These are phyloP conservation scores for Raphanus raphanistrum DNA, from an alignment of 345 rosid genomes.

Conservation along the genomic window DNA sequence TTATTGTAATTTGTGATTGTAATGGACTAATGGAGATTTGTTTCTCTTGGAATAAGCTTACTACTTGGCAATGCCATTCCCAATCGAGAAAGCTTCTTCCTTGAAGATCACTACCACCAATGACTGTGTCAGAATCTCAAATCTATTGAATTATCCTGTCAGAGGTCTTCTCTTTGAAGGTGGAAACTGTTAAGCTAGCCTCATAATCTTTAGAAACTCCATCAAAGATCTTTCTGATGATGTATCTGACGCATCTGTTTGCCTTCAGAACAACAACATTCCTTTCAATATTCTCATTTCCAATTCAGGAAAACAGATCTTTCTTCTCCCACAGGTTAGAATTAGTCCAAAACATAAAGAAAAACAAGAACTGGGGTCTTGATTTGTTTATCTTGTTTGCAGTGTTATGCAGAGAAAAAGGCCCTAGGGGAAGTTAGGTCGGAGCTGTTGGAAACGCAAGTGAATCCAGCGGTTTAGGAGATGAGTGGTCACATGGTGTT, in stretches of 20 bases:
- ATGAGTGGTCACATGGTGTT: constrained; percentile 98
- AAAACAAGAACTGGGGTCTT: not conserved
- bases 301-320: constrained; percentile 74
- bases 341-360: not conserved
- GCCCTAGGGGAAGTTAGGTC: constrained; percentile 89
- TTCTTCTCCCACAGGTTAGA: constrained; percentile 84
- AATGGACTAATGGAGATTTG: too few relatives aligned
- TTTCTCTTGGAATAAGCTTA: constrained; percentile 61
- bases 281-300: constrained; percentile 86
- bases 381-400: constrained; percentile 18
- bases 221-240: constrained; percentile 52
- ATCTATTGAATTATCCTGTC: constrained; percentile 75
- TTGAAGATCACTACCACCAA: constrained; percentile 49
- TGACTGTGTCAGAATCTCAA: constrained; percentile 60
- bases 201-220: too few relatives aligned
- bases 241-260: constrained; percentile 74
- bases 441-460: constrained; percentile 86
- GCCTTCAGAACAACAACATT: constrained; percentile 87
- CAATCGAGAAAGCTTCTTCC: constrained; percentile 82
- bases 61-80: constrained; percentile 72
- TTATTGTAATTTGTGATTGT: too few relatives aligned
- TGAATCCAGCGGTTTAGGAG: constrained; percentile 98
- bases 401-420: constrained; percentile 98
- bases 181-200: too few relatives aligned
- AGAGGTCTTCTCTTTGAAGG: constrained; percentile 84